Base-by-base conservation (phyloP, 2,329 filamentous ascomycete species). In the Botrytis porri region DNA sequence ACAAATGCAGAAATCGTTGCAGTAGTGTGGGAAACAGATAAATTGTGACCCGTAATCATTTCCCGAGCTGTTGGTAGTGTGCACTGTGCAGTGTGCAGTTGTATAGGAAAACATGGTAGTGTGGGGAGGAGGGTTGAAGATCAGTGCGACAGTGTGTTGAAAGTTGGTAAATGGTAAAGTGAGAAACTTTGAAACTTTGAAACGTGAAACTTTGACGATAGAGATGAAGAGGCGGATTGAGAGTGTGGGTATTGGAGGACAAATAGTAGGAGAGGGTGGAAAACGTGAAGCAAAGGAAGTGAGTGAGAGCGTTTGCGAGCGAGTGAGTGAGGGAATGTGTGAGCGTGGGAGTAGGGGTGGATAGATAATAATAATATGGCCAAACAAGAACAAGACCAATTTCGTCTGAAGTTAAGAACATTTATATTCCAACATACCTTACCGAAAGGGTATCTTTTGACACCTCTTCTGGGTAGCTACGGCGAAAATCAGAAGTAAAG, bases 41-140 rank as follows among this genome's bases (percentile, higher is more conserved):
- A 25, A 67, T 48, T 67, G 70, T 71, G 59, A 41, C 25, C 35
- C 63, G 32, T 16, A 60, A 72, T 72, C 14, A 59, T 67, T 57
- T 67, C 48, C 64, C 64, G 48, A 67, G 64, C n/a, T 54, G 45
- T 67, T 67, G 64, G 64, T 51, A 67, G 54, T n/a, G 41, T 65
- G 45, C 32, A 66, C 6, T 22, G 63, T 64, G 61, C n/a, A 64
- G 62, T 45, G 62, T 48, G 29, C 22, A 22, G 25, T 41, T 22
- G 43, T 48, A 57, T 29, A 29, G 39, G 45, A 54, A 66, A 54
- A 51, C 37, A 66, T 54, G 32, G 45, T 39, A 35, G 22, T 64
- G 54, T 45, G 54, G 67, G 67, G 65, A 20, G 43, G 64, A 37
- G 41, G 66, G 60, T 60, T 62, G 35, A 48, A 60, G 67, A 70